Conservation (phyloP, 805 yeast genomes). For the Metschnikowia anglica region DNA sequence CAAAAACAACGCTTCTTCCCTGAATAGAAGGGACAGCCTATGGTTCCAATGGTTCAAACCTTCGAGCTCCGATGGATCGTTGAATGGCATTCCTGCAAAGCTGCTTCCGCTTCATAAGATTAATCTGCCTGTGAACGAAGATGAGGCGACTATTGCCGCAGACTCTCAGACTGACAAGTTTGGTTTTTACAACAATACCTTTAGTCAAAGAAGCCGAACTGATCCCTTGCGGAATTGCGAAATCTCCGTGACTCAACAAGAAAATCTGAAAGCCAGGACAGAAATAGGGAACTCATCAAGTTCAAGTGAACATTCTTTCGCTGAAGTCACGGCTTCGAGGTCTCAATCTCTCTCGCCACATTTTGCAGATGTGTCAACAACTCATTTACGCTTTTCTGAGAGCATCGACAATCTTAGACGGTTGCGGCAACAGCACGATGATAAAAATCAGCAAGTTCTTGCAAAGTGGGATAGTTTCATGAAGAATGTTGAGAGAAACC, state of each 20-base stretch:
- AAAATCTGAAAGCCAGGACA: neutral
- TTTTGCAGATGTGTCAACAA: neutral
- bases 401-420: constrained; percentile 33
- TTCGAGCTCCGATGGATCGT: neutral
- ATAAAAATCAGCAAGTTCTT: constrained; percentile 36
- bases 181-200: constrained; percentile 41
- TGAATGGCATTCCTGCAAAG: neutral
- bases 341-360: neutral
- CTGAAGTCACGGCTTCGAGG: neutral
- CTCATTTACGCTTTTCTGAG: neutral
- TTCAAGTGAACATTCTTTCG: neutral
- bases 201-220: no score
- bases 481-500: constrained; percentile 28
- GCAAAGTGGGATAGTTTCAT: constrained; percentile 49
- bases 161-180: constrained; percentile 44
- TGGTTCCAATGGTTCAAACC: constrained; percentile 16
- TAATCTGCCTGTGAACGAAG: constrained; percentile 1
- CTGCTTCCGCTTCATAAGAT: constrained; percentile 30
- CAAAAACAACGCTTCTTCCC: neutral
- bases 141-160: constrained; percentile 14
- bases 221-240: no score
- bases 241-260: no score
- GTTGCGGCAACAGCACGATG: constrained; percentile 46
- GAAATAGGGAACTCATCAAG: neutral
- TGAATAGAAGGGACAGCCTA: neutral